phyloP scores from a whole-genome alignment of 345 rosid species.

The Brassica nigra region DNA sequence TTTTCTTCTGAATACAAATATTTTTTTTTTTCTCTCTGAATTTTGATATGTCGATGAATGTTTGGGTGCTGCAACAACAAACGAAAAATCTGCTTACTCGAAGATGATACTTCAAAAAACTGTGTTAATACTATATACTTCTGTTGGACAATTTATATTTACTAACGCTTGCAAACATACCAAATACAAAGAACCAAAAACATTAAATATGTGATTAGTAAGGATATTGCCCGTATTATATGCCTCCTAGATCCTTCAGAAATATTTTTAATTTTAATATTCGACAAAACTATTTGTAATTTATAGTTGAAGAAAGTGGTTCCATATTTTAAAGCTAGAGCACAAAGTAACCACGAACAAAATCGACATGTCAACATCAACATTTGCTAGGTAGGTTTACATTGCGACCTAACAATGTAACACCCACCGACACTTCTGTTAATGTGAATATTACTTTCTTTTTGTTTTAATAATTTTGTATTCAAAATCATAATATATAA shows the following conservation, averaged over 20 bases:
- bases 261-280: background rate
- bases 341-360: constrained; percentile 25
- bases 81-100: background rate
- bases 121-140: background rate
- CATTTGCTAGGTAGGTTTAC: constrained; percentile 27
- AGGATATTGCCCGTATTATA: background rate
- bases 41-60: background rate
- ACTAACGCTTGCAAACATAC: constrained; percentile 20
- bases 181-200: constrained; percentile 14
- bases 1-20: background rate
- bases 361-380: constrained; percentile 33
- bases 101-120: too few species aligned
- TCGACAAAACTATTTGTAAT: background rate
- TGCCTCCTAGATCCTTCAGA: background rate
- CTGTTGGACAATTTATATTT: background rate
- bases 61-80: background rate
- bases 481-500: too few species aligned
- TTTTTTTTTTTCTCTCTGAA: background rate
- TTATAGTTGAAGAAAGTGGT: constrained; percentile 24
- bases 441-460: constrained; percentile 16
- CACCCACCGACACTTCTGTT: constrained; percentile 67
- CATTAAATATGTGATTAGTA: background rate
- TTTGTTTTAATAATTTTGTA: background rate
- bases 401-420: constrained; percentile 36
- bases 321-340: constrained; percentile 33